Conservation (phyloP, 768 basidiomycete genomes). For the Xerocomus brunneocitrinus region DNA sequence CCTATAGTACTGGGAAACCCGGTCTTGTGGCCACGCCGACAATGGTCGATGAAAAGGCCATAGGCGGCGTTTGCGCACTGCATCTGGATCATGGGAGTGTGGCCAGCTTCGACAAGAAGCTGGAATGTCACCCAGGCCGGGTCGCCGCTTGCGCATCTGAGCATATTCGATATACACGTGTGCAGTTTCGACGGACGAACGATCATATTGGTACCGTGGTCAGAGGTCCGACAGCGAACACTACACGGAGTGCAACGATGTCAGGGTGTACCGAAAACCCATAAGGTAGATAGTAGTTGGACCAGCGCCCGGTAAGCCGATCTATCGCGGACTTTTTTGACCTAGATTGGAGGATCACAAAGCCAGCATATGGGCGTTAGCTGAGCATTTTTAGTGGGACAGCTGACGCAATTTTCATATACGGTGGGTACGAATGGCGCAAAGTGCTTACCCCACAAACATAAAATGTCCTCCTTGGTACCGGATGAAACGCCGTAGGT, state of each 20-base stretch:
- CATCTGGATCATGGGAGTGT: neutral
- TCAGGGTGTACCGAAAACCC: neutral
- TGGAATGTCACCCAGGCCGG: neutral
- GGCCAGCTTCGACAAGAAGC: neutral
- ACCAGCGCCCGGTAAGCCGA: neutral
- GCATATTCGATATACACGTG: neutral
- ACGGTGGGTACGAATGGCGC: slow-evolving; percentile 13
- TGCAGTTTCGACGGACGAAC: neutral
- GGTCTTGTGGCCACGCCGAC: neutral
- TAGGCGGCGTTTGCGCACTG: neutral
- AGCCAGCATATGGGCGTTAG: neutral
- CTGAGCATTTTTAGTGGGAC: neutral
- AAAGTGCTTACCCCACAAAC: slow-evolving; percentile 24
- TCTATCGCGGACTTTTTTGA: neutral
- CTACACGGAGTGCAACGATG: neutral
- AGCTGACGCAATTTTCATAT: neutral
- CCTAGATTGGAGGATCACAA: neutral
- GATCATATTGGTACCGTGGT: neutral
- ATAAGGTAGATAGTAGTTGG: neutral
- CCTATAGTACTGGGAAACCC: neutral
- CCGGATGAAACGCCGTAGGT: slow-evolving; percentile 1
- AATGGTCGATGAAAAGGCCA: neutral
- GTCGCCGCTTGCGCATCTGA: neutral
- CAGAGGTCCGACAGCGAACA: neutral
- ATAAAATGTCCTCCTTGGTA: neutral